These are phyloP conservation scores for Secale cereale DNA, from an alignment of 176 grass and related monocot species.

Conservation along the genomic window DNA sequence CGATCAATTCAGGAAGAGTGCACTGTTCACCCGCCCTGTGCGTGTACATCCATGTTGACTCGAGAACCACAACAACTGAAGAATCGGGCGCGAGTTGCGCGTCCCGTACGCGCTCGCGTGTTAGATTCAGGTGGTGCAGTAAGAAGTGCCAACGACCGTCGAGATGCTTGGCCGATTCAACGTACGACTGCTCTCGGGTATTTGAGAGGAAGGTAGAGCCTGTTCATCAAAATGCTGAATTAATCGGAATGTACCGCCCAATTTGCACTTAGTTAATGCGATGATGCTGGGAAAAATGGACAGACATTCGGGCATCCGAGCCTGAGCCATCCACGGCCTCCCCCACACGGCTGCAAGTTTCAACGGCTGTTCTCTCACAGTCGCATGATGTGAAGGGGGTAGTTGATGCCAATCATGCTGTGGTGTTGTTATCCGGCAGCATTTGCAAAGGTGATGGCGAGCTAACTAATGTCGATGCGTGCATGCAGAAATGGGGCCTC, in stretches of 20 bases:
- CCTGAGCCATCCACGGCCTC: background rate
- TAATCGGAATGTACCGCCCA: background rate
- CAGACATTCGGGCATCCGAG: background rate
- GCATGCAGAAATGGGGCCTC: background rate
- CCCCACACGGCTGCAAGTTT: background rate
- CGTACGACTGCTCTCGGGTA: conserved; percentile 1
- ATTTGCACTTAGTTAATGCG: background rate
- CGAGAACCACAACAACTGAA: background rate
- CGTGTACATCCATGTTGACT: conserved; percentile 10
- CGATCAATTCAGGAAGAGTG: background rate
- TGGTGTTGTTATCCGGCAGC: conserved; percentile 25
- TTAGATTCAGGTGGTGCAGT: background rate
- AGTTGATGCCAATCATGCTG: conserved; percentile 41
- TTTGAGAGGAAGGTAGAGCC: background rate
- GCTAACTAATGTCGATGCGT: conserved; percentile 1
- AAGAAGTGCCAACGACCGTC: background rate
- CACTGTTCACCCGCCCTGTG: background rate
- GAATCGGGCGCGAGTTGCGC: background rate
- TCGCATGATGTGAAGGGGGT: conserved; percentile 35
- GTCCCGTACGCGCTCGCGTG: conserved; percentile 12
- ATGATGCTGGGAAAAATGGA: background rate
- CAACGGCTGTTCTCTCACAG: conserved; percentile 27
- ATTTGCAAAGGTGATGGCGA: background rate
- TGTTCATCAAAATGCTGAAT: background rate
- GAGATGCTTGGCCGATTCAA: background rate